Evolutionary conservation across 164 flowering plant species (phyloP).

Genomic region (Tetracentron sinense): DNA sequence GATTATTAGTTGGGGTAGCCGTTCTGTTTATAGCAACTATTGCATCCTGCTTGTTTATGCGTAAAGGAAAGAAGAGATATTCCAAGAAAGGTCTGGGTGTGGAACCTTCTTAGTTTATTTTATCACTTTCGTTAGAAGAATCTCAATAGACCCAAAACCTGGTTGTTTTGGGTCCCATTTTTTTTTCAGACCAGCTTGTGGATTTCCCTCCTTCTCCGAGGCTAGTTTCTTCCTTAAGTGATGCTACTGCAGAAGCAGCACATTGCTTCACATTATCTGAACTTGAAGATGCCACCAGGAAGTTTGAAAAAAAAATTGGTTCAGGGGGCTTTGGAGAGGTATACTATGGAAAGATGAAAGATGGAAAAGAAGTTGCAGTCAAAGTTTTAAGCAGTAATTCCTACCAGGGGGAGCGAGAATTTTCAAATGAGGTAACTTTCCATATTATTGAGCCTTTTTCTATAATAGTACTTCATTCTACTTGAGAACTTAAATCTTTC

Average conservation of each 20-base stretch:
- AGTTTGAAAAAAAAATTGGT: slow-evolving; percentile 82
- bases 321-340: slow-evolving; percentile 97
- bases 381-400: slow-evolving; percentile 82
- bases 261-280: slow-evolving; percentile 74
- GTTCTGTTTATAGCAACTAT: slow-evolving; percentile 56
- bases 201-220: slow-evolving; percentile 40
- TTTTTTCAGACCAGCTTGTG: slow-evolving; percentile 32
- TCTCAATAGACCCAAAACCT: not conserved
- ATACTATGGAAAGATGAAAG: slow-evolving; percentile 81
- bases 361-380: slow-evolving; percentile 92
- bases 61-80: slow-evolving; percentile 39
- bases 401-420: slow-evolving; percentile 88
- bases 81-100: slow-evolving; percentile 40
- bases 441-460: not conserved
- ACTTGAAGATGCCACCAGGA: slow-evolving; percentile 71
- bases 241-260: slow-evolving; percentile 63
- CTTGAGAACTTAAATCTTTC: not conserved
- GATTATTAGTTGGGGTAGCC: slow-evolving; percentile 59
- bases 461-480: not conserved
- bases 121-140: not conserved
- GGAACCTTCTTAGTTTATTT: not conserved
- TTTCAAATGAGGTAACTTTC: slow-evolving; percentile 74
- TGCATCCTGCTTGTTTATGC: slow-evolving; percentile 43
- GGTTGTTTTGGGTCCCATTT: slow-evolving; percentile 9
- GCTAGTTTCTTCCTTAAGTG: slow-evolving; percentile 42